Evolutionary conservation across 2,329 filamentous ascomycete genomes (phyloP).

Genomic region (Claviceps sp.): DNA sequence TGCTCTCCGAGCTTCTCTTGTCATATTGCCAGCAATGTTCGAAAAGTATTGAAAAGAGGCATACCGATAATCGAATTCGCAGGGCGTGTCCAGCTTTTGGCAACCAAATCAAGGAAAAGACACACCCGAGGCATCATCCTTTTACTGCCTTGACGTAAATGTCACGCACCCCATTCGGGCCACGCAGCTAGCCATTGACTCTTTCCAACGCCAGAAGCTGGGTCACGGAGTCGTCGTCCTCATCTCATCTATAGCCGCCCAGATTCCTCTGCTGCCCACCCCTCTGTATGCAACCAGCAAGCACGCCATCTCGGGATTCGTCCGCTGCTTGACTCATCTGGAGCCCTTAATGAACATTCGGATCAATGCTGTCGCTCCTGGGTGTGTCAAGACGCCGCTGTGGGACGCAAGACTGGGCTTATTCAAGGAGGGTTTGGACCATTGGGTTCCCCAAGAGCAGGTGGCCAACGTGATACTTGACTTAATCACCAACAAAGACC

Average conservation of each 20-base stretch:
- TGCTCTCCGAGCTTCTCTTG: neutral
- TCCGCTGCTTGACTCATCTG: slow-evolving; percentile 18
- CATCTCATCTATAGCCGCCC: slow-evolving; percentile 14
- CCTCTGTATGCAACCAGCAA: slow-evolving; percentile 19
- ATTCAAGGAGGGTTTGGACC: slow-evolving; percentile 14
- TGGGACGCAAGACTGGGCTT: slow-evolving; percentile 24
- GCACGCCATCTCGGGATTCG: slow-evolving; percentile 16
- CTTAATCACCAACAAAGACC: slow-evolving; percentile 15
- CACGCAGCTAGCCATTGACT: slow-evolving; percentile 19
- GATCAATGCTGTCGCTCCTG: slow-evolving; percentile 24
- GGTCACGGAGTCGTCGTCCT: slow-evolving; percentile 14
- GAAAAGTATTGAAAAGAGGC: no score
- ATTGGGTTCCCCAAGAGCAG: slow-evolving; percentile 21
- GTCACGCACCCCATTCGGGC: slow-evolving; percentile 17
- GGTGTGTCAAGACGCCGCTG: slow-evolving; percentile 22
- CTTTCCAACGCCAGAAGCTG: slow-evolving; percentile 9
- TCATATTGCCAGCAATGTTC: neutral
- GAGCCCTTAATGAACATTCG: slow-evolving; percentile 16
- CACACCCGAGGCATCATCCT: slow-evolving; percentile 2
- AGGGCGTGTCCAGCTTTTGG: slow-evolving; percentile 5
- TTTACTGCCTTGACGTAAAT: slow-evolving; percentile 15
- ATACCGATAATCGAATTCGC: no score
- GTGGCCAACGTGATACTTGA: slow-evolving; percentile 24
- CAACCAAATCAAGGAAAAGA: slow-evolving; percentile 1
- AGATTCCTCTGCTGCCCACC: slow-evolving; percentile 10